Percentiles rank a stretch among this genome's conserved stretches.
These are phyloP conservation scores for Guyanaporus albipodus DNA, from an alignment of 768 basidiomycete species.

Conservation along the genomic window DNA sequence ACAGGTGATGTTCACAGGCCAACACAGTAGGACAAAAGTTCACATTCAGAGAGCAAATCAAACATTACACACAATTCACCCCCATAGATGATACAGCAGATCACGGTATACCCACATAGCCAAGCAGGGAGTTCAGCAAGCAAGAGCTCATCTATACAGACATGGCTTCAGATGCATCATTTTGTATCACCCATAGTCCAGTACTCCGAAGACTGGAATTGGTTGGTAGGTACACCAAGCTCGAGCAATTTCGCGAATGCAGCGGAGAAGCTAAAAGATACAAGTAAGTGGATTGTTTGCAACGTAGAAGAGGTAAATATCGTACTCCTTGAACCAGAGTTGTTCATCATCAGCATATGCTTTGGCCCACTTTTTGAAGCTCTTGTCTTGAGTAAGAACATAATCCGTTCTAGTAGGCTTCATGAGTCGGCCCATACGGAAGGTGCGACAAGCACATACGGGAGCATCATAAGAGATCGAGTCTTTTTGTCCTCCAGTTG, in stretches of 20 bases:
- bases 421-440: no score
- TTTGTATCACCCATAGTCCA: slow-evolving; percentile 54
- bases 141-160: no score
- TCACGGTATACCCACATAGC: no score
- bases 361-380: slow-evolving; percentile 85
- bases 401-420: slow-evolving; percentile 86
- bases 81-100: no score
- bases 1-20: no score
- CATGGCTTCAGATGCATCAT: slow-evolving; percentile 16
- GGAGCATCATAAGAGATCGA: slow-evolving; percentile 89
- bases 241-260: slow-evolving; percentile 81
- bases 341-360: slow-evolving; percentile 82
- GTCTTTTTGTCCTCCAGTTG: slow-evolving; percentile 94
- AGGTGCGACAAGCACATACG: slow-evolving; percentile 47
- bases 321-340: slow-evolving; percentile 92
- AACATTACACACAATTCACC: no score
- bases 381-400: slow-evolving; percentile 84
- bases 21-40: no score
- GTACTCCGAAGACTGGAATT: slow-evolving; percentile 68
- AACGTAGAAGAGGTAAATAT: no score
- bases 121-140: no score
- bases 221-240: slow-evolving; percentile 83
- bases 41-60: no score
- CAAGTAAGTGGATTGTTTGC: background rate
- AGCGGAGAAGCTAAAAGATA: slow-evolving; percentile 64